Percentiles rank a stretch among this genome's conserved stretches.
Evolutionary conservation across 2,329 filamentous ascomycete species (phyloP).

Genomic region (Myriosclerotinia curreyana): DNA sequence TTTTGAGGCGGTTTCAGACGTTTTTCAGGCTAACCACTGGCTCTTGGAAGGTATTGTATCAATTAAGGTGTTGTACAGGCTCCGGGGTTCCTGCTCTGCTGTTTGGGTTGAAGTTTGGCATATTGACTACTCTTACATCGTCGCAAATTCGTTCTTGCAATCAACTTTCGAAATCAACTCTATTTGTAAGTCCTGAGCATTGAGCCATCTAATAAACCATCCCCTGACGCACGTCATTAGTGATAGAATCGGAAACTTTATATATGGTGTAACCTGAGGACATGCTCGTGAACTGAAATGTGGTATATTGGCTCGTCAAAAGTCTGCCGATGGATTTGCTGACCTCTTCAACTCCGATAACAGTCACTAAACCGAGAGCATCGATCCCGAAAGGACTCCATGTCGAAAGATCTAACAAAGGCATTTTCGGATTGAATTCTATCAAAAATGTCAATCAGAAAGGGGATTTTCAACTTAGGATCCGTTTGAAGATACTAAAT

Average conservation of each 20-base stretch:
- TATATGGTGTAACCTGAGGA: conserved; percentile 23
- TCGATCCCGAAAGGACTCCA: conserved; percentile 24
- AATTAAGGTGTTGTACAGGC: neutral
- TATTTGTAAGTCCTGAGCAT: conserved; percentile 12
- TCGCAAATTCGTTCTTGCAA: neutral
- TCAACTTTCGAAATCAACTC: too few species aligned
- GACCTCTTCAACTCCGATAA: conserved; percentile 26
- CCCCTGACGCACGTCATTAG: conserved; percentile 18
- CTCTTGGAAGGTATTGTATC: neutral
- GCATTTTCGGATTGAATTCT: conserved; percentile 15
- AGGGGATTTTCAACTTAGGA: neutral
- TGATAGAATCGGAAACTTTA: conserved; percentile 25
- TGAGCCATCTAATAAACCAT: conserved; percentile 25
- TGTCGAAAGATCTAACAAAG: conserved; percentile 16
- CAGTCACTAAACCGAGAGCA: conserved; percentile 25
- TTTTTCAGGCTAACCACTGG: neutral
- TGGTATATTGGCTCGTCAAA: conserved; percentile 21
- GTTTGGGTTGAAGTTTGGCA: neutral
- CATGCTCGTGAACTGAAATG: conserved; percentile 17
- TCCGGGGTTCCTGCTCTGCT: neutral
- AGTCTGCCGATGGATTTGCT: conserved; percentile 21
- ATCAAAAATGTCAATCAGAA: neutral
- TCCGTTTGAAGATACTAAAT: too few species aligned
- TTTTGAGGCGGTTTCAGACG: neutral
- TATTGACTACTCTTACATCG: neutral